Conservation (phyloP, 148 eudicot species). For the Amaranthus hypochondriacus region DNA sequence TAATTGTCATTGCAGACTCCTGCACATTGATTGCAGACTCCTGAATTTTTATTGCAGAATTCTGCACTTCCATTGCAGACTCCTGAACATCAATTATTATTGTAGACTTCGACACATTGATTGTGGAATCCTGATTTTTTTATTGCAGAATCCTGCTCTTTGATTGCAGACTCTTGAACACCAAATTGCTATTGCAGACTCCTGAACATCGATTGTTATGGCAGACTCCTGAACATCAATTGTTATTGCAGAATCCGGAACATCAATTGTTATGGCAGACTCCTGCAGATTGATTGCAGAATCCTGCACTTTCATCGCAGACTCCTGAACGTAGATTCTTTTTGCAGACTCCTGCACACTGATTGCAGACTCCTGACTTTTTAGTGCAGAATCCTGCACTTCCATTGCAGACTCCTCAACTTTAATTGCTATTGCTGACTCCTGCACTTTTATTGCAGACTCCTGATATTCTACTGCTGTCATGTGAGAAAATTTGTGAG, state of each 20-base stretch:
- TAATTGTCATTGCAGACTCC: too few relatives aligned
- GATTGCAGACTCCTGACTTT: background rate
- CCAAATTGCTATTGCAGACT: background rate
- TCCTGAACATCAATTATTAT: too few relatives aligned
- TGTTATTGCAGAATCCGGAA: background rate
- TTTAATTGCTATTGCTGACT: background rate
- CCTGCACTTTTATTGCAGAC: background rate
- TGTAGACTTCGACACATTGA: too few relatives aligned
- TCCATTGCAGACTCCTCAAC: background rate
- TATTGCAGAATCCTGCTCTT: background rate
- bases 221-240: background rate
- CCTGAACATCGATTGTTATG: background rate
- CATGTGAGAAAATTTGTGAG: conserved; percentile 37
- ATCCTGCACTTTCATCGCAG: background rate
- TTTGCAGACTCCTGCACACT: background rate
- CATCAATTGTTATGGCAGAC: background rate
- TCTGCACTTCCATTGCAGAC: too few relatives aligned
- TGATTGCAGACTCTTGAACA: background rate
- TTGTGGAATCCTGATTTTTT: too few relatives aligned
- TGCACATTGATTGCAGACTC: too few relatives aligned
- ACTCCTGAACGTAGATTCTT: background rate
- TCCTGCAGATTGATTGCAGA: background rate
- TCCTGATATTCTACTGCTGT: conserved; percentile 13
- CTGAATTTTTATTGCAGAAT: too few relatives aligned
- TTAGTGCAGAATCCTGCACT: background rate